Conservation (phyloP, 768 basidiomycete species). For the Russula emetica region DNA sequence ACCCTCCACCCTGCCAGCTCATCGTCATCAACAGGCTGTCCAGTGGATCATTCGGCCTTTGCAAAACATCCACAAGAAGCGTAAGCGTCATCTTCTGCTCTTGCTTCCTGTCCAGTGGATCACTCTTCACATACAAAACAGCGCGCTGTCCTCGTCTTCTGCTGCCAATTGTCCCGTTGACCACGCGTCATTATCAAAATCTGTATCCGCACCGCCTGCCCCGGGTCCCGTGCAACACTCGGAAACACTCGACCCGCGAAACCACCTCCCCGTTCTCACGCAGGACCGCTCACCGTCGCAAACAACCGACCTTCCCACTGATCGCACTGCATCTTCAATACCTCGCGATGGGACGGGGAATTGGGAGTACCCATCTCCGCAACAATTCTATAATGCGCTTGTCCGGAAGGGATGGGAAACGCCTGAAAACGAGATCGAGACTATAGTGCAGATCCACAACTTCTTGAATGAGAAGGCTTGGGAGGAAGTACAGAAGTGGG, state of each 20-base stretch:
- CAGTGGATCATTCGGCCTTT: no score
- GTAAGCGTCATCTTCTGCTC: no score
- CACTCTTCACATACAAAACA: conserved; percentile 19
- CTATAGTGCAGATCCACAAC: conserved; percentile 98
- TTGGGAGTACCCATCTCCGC: conserved; percentile 97
- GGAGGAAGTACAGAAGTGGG: conserved; percentile 93
- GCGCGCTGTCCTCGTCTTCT: conserved; percentile 24
- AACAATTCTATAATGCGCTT: conserved; percentile 97
- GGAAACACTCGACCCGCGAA: conserved; percentile 57
- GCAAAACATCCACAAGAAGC: no score
- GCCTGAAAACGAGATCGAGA: conserved; percentile 91
- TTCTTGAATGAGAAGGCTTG: conserved; percentile 97
- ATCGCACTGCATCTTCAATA: conserved; percentile 79
- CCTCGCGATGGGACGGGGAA: conserved; percentile 55
- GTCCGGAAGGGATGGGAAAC: conserved; percentile 97
- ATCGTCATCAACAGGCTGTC: no score
- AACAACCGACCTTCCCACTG: conserved; percentile 57
- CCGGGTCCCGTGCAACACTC: conserved; percentile 67
- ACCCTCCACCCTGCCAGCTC: no score
- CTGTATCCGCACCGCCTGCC: conserved; percentile 33
- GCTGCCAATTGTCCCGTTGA: conserved; percentile 41
- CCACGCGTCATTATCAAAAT: conserved; percentile 30
- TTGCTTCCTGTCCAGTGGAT: conserved; percentile 21
- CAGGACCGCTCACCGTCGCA: conserved; percentile 63
- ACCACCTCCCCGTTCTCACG: conserved; percentile 85